Evolutionary conservation across 2,329 filamentous ascomycete species (phyloP), one percentile per base, ranked within the genome.

Genomic region (Talaromyces sp.): DNA sequence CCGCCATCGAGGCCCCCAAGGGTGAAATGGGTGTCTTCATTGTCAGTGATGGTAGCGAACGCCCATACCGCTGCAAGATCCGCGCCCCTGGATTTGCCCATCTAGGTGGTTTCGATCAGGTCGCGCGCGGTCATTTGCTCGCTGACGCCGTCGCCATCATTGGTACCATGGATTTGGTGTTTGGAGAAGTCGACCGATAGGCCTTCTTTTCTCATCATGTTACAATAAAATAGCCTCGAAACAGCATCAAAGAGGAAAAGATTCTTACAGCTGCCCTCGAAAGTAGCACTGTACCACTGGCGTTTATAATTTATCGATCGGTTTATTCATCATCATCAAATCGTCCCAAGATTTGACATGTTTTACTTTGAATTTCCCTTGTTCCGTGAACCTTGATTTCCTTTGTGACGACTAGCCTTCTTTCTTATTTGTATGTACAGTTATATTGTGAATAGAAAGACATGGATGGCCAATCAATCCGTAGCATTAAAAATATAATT

Each of bases 21-120:
- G 94, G 94, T 69, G 94, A 99, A 81, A 99, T 99, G 94, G 94
- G 89, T 74, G 94, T 99, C 45, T 99, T 89, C 74, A 79, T 99
- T 53, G 94, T 99, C 69, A 96, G 89, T 72, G 94, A 99, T 72
- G 94, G 94, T 63, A 94, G 87, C 73, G 94, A 99, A 83, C 83
- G 94, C 70, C 94, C 94, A 48, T 99, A 99, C 80, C 84, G 95
- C 70, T 97, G 94, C 78, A 95, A 97, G 81, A 97, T 99, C 68
- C 87, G 94, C 68, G 93, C 95, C 37, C 94, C 94, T 59, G 94
- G 94, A 62, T 99, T 99, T 70, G 94, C 94, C 63, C 95, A 99
- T 78, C 78, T 99, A 75, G 85, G 84, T 69, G 93, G 91, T 65
- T 97, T 99, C 74, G 94, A 99, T 74, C 93, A 97, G 71, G 83